Conservation (phyloP, 495 filamentous ascomycete genomes). For the Mytilinidion resinicola region DNA sequence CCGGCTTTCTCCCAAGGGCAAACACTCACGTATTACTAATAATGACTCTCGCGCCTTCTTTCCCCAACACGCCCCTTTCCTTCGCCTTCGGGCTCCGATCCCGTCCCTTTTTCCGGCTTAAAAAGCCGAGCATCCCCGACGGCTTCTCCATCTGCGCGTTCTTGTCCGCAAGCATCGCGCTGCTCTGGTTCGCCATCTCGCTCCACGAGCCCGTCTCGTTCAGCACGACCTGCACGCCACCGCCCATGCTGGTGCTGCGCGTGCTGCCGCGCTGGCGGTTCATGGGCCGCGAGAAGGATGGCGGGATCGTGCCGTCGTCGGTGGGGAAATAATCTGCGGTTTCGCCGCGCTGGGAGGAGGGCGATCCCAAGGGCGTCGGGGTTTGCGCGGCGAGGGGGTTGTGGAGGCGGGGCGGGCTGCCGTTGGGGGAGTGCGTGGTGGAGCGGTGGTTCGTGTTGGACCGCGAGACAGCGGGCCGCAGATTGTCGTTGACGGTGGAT, state of each 20-base stretch:
- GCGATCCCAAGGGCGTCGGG: constrained; percentile 9
- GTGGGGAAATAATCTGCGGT: constrained; percentile 37
- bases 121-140: constrained; percentile 82
- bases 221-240: constrained; percentile 85
- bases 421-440: constrained; percentile 35
- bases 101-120: constrained; percentile 80
- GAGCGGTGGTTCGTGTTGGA: constrained; percentile 28
- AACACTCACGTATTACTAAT: constrained; percentile 36
- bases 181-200: constrained; percentile 74
- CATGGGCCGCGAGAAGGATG: constrained; percentile 27
- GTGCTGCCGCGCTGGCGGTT: constrained; percentile 42
- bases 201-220: constrained; percentile 86
- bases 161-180: constrained; percentile 66
- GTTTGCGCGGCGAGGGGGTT: constrained; percentile 9
- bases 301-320: constrained; percentile 32
- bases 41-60: constrained; percentile 82
- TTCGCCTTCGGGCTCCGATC: constrained; percentile 90
- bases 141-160: constrained; percentile 36
- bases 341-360: constrained; percentile 25
- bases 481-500: constrained; percentile 15
- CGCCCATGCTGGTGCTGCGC: constrained; percentile 67
- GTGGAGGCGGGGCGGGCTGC: constrained; percentile 33
- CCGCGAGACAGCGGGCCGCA: constrained; percentile 19
- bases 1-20: no score
- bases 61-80: constrained; percentile 87